phyloP scores from a whole-genome alignment of 257 asterid genomes.

The Nyctanthes arbortristis region DNA sequence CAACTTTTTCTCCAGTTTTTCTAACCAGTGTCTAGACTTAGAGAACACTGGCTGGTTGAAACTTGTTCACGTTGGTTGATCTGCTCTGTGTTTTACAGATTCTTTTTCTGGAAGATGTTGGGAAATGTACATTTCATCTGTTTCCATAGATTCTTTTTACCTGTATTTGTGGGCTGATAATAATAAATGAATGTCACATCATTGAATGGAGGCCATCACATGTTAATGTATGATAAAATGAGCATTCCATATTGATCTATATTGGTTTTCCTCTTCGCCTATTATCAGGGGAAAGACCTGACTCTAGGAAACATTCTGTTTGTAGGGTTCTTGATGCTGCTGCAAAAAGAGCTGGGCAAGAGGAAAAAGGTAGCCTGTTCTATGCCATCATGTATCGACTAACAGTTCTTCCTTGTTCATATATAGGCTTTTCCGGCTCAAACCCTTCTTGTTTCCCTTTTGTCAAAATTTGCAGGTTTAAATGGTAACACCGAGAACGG shows the following conservation, averaged over 20 bases:
- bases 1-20: too few relatives aligned
- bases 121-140: neutral
- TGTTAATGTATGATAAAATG: too few relatives aligned
- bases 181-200: neutral
- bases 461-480: constrained; percentile 40
- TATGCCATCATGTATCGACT: constrained; percentile 9
- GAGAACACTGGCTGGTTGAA: too few relatives aligned
- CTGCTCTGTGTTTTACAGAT: too few relatives aligned
- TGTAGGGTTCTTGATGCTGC: constrained; percentile 91
- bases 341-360: constrained; percentile 74
- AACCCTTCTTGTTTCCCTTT: constrained; percentile 9
- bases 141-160: constrained; percentile 1
- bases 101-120: neutral
- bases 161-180: neutral
- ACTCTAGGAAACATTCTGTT: constrained; percentile 16
- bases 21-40: too few relatives aligned
- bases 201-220: neutral
- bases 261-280: neutral
- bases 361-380: constrained; percentile 55
- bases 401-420: neutral
- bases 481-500: constrained; percentile 55
- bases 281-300: neutral
- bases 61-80: neutral
- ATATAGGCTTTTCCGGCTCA: constrained; percentile 6
- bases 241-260: neutral